Conservation (phyloP, 495 filamentous ascomycete species). For the Neurospora sp. region DNA sequence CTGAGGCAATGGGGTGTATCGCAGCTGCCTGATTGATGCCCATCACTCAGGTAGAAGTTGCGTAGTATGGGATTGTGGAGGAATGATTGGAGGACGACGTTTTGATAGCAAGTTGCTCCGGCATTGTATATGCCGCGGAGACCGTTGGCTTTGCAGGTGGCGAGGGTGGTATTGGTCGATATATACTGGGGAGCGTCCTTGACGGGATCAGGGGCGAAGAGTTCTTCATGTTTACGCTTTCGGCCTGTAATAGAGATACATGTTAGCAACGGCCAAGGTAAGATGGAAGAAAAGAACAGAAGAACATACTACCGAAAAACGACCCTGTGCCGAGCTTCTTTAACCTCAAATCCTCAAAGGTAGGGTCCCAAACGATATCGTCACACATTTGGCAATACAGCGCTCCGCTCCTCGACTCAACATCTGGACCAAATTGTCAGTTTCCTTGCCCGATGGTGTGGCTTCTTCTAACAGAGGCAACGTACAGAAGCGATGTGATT, state of each 20-base stretch:
- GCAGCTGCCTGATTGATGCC: conserved; percentile 65
- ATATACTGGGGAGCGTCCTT: conserved; percentile 54
- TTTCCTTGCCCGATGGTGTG: not conserved
- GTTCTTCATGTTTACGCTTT: conserved; percentile 53
- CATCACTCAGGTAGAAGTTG: conserved; percentile 78
- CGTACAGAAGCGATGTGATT: conserved; percentile 57
- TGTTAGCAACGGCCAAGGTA: not conserved
- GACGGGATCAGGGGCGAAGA: conserved; percentile 37
- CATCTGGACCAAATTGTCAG: conserved; percentile 42
- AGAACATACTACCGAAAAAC: conserved; percentile 28
- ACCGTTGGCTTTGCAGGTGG: conserved; percentile 60
- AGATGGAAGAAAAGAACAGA: not conserved
- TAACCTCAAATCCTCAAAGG: conserved; percentile 60
- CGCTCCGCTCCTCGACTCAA: conserved; percentile 67
- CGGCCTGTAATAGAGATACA: conserved; percentile 16
- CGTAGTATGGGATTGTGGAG: conserved; percentile 80
- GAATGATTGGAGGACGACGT: conserved; percentile 77
- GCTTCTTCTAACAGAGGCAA: conserved; percentile 1
- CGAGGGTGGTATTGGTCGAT: conserved; percentile 45
- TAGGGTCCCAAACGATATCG: conserved; percentile 82
- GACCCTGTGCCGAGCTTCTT: conserved; percentile 45
- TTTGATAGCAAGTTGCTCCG: conserved; percentile 89
- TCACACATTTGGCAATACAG: conserved; percentile 76
- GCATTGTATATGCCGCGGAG: conserved; percentile 89
- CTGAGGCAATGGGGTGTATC: conserved; percentile 59